Base-by-base conservation (phyloP, 1,284 basidiomycete genomes). In the Boletus holoroseus region DNA sequence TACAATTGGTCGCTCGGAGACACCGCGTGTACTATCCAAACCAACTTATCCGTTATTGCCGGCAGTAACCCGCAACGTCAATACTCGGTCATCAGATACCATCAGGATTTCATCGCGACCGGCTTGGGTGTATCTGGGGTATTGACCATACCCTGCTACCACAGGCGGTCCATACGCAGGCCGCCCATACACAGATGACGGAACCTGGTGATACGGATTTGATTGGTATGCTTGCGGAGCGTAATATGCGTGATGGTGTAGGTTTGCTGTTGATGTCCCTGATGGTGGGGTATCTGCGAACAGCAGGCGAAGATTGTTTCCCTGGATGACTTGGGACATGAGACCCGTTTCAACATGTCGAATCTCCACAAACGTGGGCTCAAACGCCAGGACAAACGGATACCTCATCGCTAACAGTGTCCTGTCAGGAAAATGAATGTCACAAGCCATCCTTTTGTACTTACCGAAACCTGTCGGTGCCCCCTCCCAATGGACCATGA, bases 401-500 rank as follows among this genome's bases (percentile, higher is more conserved):
- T 95, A 95, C 67, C 95, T 91, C 24, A 98, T 79, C 2, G 96
- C 95, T 96, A 63, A 43, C 15, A 40, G 42, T 24, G 9, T 16
- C 30, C 15, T 5, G 35, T 53, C 36, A 63, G 49, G 24, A 40
- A 36, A 47, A 57, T 28, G 35, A 30, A 16, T 9, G 15, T 42
- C 26, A 2, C 45, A 50, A 30, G 15, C 18, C 5, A 18, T 49
- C 58, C 45, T 51, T 20, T 47, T 42, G 36, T 4, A 70, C 86
- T 67, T 59, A 95, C 93, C 94, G 64, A 99, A 99, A 24, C 88
- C 85, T 2, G 91, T 91, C 1, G 96, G 96, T 39, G 79, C 78
- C 4, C 96, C 96, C 71, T 99, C 94, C 96, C 96, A 99, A 61
- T 92, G 80, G 22, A 99, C 88, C 76, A 95, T 91, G 78, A 96